Conservation (phyloP, 23 red algal species). For the Gracilaria gracilis region DNA sequence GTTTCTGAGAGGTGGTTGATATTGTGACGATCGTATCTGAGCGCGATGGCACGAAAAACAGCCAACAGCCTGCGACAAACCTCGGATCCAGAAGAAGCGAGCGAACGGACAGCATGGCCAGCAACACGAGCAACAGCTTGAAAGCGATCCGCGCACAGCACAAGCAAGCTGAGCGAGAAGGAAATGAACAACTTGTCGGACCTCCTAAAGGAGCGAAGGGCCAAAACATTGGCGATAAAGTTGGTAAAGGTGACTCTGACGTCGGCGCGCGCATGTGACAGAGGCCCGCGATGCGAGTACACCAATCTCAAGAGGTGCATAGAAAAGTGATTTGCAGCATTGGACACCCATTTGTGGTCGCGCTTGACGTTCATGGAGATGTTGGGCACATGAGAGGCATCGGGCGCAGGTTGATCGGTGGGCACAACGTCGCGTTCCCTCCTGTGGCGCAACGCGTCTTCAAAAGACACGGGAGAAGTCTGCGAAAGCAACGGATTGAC, state of each 20-base stretch:
- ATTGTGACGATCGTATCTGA: background rate
- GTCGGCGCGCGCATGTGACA: background rate
- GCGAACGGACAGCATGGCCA: background rate
- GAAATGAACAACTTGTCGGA: background rate
- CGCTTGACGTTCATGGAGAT: background rate
- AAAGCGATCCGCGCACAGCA: constrained; percentile 7
- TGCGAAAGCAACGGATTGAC: background rate
- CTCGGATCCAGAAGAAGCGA: background rate
- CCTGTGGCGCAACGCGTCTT: background rate
- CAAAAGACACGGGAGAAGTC: background rate
- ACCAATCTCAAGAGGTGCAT: constrained; percentile 1
- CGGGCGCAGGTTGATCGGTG: background rate
- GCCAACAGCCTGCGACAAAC: background rate
- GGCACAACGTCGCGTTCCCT: background rate
- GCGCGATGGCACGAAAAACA: background rate
- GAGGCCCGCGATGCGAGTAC: background rate
- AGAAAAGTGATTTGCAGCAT: background rate
- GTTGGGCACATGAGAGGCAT: background rate
- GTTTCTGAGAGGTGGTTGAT: background rate
- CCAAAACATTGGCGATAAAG: background rate
- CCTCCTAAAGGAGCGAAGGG: background rate
- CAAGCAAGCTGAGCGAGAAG: background rate
- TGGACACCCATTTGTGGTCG: background rate
- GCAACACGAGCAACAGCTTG: background rate
- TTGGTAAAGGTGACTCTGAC: background rate